A percentile compares a stretch with the other conserved stretches of the same genome.
Evolutionary conservation across 139 green algal species (phyloP).

Genomic region (Picochlorum sp.): DNA sequence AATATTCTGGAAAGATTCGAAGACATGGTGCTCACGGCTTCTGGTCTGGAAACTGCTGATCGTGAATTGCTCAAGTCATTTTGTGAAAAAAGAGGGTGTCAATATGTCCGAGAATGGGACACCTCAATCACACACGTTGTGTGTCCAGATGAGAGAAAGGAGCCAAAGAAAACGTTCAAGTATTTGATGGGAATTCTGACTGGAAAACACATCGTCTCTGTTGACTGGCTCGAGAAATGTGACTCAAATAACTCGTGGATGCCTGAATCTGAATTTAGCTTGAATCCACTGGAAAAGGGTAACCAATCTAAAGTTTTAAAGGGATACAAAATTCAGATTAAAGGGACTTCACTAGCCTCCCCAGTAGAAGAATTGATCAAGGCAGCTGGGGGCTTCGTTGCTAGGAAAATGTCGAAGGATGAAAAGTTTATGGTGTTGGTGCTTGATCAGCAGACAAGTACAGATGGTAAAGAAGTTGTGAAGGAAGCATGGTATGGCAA

Average conservation of each 20-base stretch:
- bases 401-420: not conserved
- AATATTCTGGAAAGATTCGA: not conserved
- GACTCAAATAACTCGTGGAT: not conserved
- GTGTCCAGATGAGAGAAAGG: not conserved
- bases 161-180: conserved; percentile 23
- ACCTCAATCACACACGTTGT: conserved; percentile 13
- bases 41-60: not conserved
- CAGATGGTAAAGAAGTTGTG: not conserved
- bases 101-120: conserved; percentile 7
- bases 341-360: not conserved
- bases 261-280: not conserved
- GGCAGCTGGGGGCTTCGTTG: conserved; percentile 3
- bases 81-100: conserved; percentile 1
- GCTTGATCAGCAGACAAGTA: not conserved
- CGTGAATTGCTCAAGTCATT: conserved; percentile 5
- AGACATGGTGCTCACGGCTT: not conserved
- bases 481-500: conserved; percentile 9
- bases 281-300: conserved; percentile 3
- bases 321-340: conserved; percentile 12
- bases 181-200: conserved; percentile 15
- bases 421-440: conserved; percentile 7
- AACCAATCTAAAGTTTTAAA: conserved; percentile 1
- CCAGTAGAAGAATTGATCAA: conserved; percentile 5
- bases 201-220: conserved; percentile 7
- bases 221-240: conserved; percentile 13